Conservation (phyloP, 2,329 filamentous ascomycete species). For the Ceratocystis smalleyi region DNA sequence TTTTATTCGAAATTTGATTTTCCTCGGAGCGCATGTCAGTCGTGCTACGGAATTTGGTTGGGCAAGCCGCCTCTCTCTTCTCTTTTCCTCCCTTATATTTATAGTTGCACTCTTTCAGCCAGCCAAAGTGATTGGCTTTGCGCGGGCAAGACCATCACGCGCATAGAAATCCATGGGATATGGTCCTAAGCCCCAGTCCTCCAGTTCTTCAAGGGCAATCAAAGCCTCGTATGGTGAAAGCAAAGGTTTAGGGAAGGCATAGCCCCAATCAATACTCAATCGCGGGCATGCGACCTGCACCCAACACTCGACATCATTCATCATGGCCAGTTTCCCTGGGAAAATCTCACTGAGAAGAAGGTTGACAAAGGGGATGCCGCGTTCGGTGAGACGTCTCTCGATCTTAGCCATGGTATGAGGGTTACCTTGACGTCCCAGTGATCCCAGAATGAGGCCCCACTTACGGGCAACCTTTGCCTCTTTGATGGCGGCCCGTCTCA, state of each 20-base stretch:
- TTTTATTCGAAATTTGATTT: slow-evolving; percentile 3
- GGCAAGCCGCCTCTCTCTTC: background rate
- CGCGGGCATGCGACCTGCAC: slow-evolving; percentile 96
- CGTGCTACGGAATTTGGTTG: background rate
- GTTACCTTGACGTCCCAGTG: slow-evolving; percentile 86
- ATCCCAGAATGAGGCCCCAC: slow-evolving; percentile 91
- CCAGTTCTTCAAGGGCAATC: slow-evolving; percentile 63
- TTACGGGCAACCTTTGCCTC: slow-evolving; percentile 63
- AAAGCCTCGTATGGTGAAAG: slow-evolving; percentile 92
- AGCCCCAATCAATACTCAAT: slow-evolving; percentile 96
- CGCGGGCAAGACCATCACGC: slow-evolving; percentile 75
- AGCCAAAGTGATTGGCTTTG: slow-evolving; percentile 33
- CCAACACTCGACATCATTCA: slow-evolving; percentile 92
- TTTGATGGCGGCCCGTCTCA: slow-evolving; percentile 62
- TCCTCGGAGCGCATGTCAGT: background rate
- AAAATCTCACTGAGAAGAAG: slow-evolving; percentile 89
- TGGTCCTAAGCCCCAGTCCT: slow-evolving; percentile 59
- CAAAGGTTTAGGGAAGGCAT: slow-evolving; percentile 77
- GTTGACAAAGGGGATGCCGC: slow-evolving; percentile 68
- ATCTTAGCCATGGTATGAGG: slow-evolving; percentile 82
- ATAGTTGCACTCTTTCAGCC: background rate
- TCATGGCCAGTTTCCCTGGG: slow-evolving; percentile 83
- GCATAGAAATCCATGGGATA: slow-evolving; percentile 99
- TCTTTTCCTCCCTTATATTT: slow-evolving; percentile 2
- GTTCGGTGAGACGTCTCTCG: slow-evolving; percentile 55